Evolutionary conservation across 192 early-diverging fungal genomes (phyloP), one percentile per base, ranked within the genome.

Genomic region (Mortierella claussenii): DNA sequence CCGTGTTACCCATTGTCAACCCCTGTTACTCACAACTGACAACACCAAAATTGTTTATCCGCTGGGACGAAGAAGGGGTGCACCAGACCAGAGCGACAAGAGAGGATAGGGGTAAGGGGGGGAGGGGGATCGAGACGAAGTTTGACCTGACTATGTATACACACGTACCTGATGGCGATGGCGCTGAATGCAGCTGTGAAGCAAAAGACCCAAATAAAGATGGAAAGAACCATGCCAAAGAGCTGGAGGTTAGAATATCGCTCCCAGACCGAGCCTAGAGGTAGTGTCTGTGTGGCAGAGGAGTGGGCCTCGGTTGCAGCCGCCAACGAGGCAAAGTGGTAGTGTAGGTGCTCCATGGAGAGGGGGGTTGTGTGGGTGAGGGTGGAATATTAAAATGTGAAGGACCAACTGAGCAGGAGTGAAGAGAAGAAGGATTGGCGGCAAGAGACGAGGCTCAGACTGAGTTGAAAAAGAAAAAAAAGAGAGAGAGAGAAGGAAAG

Each of bases 221-320:
- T 68, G 36, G 75, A 79, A n/a, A 82, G 30, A 47, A 82, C 54
- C 75, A 82, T 74, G 53, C 76, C 64, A 33, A 69, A 64, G 13
- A 79, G 56, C 64, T 82, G 68, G 21, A 59, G 46, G 21, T 64
- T 82, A 21, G 75, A 79, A 18, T 64, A 60, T 50, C 65, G 46
- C 37, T 75, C 56, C 80, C 80, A 79, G 43, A 81, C 64, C 1
- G 80, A 81, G 30, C 11, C 55, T 8, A 30, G 15, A 8, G 62
- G 62, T 28, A 23, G 26, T 11, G 68, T 46, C 37, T 30, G 13
- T 11, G 45, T 20, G 2, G 55, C 11, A 20, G 43, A 15, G 2
- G 54, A 31, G n/a, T 31, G 9, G 40, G 13, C 54, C 9, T 52
- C 53, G 42, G 23, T 18, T 27, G 40, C 60, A 30, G 54, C 45